Conservation (phyloP, 2,329 filamentous ascomycete genomes). For the Amesomyces nigricolor region DNA sequence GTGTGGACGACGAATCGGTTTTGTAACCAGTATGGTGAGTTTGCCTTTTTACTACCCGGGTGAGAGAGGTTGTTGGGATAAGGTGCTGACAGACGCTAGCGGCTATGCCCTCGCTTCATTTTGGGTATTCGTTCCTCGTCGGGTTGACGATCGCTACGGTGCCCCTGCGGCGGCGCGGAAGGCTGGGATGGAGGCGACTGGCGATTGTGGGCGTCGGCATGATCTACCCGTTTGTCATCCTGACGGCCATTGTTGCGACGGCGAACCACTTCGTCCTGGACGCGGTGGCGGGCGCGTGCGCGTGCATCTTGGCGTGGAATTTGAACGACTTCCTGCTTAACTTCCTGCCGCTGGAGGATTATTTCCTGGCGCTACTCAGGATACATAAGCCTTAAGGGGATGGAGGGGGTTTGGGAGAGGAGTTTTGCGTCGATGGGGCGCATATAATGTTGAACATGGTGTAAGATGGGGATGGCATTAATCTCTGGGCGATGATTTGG, state of each 20-base stretch:
- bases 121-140: conserved; percentile 69
- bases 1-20: conserved; percentile 69
- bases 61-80: neutral
- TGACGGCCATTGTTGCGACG: conserved; percentile 63
- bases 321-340: conserved; percentile 53
- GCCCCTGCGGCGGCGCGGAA: conserved; percentile 52
- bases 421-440: no score
- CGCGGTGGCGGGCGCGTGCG: conserved; percentile 60
- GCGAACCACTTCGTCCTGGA: conserved; percentile 71
- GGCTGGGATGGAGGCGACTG: conserved; percentile 46
- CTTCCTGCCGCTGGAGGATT: conserved; percentile 60
- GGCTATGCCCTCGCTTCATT: conserved; percentile 71
- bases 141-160: conserved; percentile 63
- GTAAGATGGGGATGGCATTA: no score
- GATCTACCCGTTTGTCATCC: conserved; percentile 58
- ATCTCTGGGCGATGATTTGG: no score
- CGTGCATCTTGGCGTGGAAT: conserved; percentile 61
- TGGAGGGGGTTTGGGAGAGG: neutral
- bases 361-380: conserved; percentile 56
- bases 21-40: conserved; percentile 66
- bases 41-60: neutral
- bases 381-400: conserved; percentile 54
- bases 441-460: no score
- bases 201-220: conserved; percentile 45
- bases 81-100: conserved; percentile 35